A percentile compares a stretch with the other conserved stretches of the same genome.
phyloP scores from a whole-genome alignment of 176 grass and related monocot species.

The Melocanna baccifera region DNA sequence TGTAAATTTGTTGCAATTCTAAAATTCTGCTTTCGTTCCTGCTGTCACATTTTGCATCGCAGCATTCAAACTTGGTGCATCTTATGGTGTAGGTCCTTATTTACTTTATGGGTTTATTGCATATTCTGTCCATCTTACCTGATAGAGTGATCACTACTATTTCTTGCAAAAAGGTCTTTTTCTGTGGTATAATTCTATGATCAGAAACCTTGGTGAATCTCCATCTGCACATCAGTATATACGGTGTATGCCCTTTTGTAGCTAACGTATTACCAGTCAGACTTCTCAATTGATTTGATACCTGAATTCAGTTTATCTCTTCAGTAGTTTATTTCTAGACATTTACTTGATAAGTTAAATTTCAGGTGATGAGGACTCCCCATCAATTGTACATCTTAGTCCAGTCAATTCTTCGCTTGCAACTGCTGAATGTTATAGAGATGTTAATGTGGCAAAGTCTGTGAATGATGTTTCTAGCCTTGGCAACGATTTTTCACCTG shows the following conservation, averaged over 20 bases:
- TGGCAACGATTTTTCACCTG: constrained; percentile 32
- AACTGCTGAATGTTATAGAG: constrained; percentile 43
- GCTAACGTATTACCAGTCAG: background rate
- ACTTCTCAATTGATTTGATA: constrained; percentile 11
- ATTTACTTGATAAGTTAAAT: constrained; percentile 44
- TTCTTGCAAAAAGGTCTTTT: background rate
- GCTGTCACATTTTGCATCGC: background rate
- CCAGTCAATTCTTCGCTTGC: constrained; percentile 42
- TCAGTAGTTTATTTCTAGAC: constrained; percentile 25
- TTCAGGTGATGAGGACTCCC: constrained; percentile 60
- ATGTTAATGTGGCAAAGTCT: constrained; percentile 36
- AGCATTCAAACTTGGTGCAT: background rate
- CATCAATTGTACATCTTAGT: constrained; percentile 50
- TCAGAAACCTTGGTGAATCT: background rate
- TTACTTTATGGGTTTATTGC: background rate
- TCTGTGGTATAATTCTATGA: background rate
- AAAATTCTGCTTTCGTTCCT: background rate
- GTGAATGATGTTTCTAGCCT: constrained; percentile 28
- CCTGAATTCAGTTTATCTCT: constrained; percentile 28
- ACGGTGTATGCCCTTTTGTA: background rate
- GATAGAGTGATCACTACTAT: background rate
- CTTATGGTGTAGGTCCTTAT: background rate
- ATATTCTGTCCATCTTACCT: background rate
- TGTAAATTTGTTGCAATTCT: background rate
- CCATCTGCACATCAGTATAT: constrained; percentile 5